A percentile compares a stretch with the other conserved stretches of the same genome.
Evolutionary conservation across 2,329 filamentous ascomycete species (phyloP).

Genomic region (Stemphylium lycopersici): DNA sequence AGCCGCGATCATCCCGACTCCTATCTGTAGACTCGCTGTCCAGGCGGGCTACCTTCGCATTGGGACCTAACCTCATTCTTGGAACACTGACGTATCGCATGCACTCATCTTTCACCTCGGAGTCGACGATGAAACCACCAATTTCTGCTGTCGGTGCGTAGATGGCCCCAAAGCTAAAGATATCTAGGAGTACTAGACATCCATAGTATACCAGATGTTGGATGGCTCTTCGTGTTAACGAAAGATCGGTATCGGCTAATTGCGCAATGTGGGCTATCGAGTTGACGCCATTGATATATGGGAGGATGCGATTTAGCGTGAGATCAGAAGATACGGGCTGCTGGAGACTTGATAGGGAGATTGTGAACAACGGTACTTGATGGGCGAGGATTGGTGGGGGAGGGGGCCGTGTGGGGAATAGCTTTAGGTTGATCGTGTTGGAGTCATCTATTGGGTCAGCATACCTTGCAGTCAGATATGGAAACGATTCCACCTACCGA

Average conservation of each 20-base stretch:
- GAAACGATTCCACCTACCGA: slow-evolving; percentile 64
- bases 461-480: background rate
- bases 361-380: slow-evolving; percentile 84
- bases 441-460: slow-evolving; percentile 71
- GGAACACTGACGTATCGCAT: slow-evolving; percentile 72
- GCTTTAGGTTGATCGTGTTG: slow-evolving; percentile 95
- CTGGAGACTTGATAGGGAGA: slow-evolving; percentile 50
- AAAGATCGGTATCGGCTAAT: slow-evolving; percentile 83
- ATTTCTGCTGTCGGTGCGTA: slow-evolving; percentile 85
- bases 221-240: slow-evolving; percentile 83
- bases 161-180: slow-evolving; percentile 92
- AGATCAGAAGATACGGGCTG: slow-evolving; percentile 69
- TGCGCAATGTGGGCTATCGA: slow-evolving; percentile 86
- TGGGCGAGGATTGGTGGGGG: slow-evolving; percentile 81
- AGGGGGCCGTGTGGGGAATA: slow-evolving; percentile 81
- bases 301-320: slow-evolving; percentile 78
- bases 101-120: slow-evolving; percentile 83
- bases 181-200: slow-evolving; percentile 86
- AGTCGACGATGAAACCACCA: slow-evolving; percentile 77
- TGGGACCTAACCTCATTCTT: slow-evolving; percentile 35
- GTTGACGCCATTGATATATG: slow-evolving; percentile 88
- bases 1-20: slow-evolving; percentile 28
- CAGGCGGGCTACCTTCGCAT: slow-evolving; percentile 18
- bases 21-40: slow-evolving; percentile 25
- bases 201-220: slow-evolving; percentile 93